A percentile compares a stretch with the other conserved stretches of the same genome.
These are phyloP conservation scores for Blastocladiella britannica DNA, from an alignment of 192 early-diverging fungal species.

Conservation along the genomic window DNA sequence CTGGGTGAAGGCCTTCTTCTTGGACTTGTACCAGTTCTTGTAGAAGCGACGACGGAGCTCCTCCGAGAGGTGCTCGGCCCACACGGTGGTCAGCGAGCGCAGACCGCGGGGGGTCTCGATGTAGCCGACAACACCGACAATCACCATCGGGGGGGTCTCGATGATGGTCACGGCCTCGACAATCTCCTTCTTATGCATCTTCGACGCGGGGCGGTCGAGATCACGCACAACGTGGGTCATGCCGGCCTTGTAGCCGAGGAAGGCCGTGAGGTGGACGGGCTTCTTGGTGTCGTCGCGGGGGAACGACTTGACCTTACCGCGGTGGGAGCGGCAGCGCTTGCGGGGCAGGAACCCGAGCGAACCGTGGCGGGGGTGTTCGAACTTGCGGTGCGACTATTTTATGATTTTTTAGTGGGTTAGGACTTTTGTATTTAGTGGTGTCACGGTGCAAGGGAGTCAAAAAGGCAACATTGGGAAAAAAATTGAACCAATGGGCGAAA, in stretches of 20 bases:
- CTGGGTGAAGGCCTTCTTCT: constrained; percentile 99
- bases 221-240: constrained; percentile 99
- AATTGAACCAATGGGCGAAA: too few relatives aligned
- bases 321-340: constrained; percentile 80
- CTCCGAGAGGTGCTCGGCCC: constrained; percentile 96
- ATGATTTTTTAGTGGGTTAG: too few relatives aligned
- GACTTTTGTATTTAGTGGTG: too few relatives aligned
- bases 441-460: too few relatives aligned
- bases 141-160: constrained; percentile 89
- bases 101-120: constrained; percentile 96
- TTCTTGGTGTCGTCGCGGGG: constrained; percentile 89
- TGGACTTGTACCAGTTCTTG: constrained; percentile 99
- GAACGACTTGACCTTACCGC: constrained; percentile 96
- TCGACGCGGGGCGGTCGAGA: constrained; percentile 94
- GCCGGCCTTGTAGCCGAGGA: constrained; percentile 99
- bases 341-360: constrained; percentile 56
- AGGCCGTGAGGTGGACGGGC: constrained; percentile 95
- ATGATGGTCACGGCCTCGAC: constrained; percentile 98
- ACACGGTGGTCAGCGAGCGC: constrained; percentile 95
- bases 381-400: constrained; percentile 86
- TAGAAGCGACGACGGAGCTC: constrained; percentile 99
- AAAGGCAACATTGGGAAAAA: too few relatives aligned
- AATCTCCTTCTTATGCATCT: constrained; percentile 99
- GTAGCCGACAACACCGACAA: constrained; percentile 99
- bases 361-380: constrained; percentile 91